These are phyloP conservation scores for Citeromyces siamensis DNA, from an alignment of 1,139 yeast genomes.

Conservation along the genomic window DNA sequence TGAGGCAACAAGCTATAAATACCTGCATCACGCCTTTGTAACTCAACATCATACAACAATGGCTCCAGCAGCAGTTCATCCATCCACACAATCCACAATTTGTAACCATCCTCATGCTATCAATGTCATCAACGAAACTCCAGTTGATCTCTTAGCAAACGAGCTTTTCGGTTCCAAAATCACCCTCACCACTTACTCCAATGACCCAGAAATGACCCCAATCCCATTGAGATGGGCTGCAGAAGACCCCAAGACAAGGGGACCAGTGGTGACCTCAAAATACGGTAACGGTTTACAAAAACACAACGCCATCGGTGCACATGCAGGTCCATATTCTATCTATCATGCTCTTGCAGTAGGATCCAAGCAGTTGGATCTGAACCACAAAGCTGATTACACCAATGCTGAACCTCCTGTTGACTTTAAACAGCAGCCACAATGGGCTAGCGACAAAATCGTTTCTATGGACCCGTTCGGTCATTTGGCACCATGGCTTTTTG, in stretches of 20 bases:
- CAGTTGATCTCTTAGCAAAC: conserved; percentile 14
- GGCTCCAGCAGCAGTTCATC: conserved; percentile 6
- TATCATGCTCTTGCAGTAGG: conserved; percentile 53
- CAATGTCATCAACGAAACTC: conserved; percentile 13
- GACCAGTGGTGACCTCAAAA: conserved; percentile 45
- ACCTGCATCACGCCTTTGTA: not conserved
- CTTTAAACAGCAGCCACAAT: conserved; percentile 36
- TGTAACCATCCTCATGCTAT: conserved; percentile 6
- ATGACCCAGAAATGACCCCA: conserved; percentile 34
- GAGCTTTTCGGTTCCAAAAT: conserved; percentile 21
- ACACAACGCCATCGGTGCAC: conserved; percentile 46
- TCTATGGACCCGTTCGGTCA: conserved; percentile 55
- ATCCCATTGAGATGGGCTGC: conserved; percentile 39
- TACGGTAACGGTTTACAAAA: conserved; percentile 29
- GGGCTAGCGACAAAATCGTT: conserved; percentile 46
- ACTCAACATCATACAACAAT: conserved; percentile 1
- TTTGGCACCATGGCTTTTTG: conserved; percentile 42
- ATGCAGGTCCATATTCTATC: conserved; percentile 45
- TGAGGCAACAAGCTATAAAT: conserved; percentile 2
- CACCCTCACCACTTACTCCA: conserved; percentile 35
- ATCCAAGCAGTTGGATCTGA: conserved; percentile 34
- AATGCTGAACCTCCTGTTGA: conserved; percentile 50
- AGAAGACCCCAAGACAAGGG: conserved; percentile 31
- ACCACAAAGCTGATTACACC: conserved; percentile 43
- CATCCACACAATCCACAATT: conserved; percentile 1